Evolutionary conservation across 208 protist species (phyloP).

Genomic region (Trypanosoma congolense): DNA sequence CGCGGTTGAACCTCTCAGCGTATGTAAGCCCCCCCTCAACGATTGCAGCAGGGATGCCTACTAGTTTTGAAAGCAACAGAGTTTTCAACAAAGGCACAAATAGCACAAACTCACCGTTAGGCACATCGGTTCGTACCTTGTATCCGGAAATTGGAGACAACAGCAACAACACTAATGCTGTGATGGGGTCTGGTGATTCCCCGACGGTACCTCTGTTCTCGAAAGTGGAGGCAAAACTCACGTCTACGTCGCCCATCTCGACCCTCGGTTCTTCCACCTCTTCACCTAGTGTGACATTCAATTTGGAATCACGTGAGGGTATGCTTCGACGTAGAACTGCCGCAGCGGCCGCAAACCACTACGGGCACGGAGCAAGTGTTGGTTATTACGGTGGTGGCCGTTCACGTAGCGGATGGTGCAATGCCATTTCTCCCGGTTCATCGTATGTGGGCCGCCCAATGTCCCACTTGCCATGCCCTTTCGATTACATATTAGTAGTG

Average conservation of each 20-base stretch:
- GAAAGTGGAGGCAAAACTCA: slow-evolving; percentile 3
- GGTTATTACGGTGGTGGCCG: slow-evolving; percentile 27
- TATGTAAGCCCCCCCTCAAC: not conserved
- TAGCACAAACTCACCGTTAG: not conserved
- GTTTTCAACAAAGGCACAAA: too few relatives aligned
- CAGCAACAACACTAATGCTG: too few relatives aligned
- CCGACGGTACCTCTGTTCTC: slow-evolving; percentile 2
- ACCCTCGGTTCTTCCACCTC: slow-evolving; percentile 1
- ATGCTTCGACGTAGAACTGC: slow-evolving; percentile 79
- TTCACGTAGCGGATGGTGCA: slow-evolving; percentile 26
- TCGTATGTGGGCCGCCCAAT: slow-evolving; percentile 11
- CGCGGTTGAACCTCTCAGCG: not conserved
- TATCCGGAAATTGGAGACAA: not conserved
- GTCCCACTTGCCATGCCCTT: slow-evolving; percentile 40
- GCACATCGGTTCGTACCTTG: not conserved
- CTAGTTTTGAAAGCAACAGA: not conserved
- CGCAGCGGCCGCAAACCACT: slow-evolving; percentile 30
- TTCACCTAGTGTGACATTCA: slow-evolving; percentile 31
- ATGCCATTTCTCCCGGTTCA: slow-evolving; percentile 14
- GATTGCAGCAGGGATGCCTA: not conserved
- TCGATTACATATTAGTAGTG: slow-evolving; percentile 88
- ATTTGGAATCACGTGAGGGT: slow-evolving; percentile 74
- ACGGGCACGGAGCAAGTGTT: slow-evolving; percentile 20
- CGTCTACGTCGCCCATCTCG: slow-evolving; percentile 11
- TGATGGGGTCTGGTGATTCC: not conserved